Percentiles rank a stretch among this genome's conserved stretches.
These are phyloP conservation scores for peach (Prunus persica) DNA, from an alignment of 306 rosid genomes.

Conservation along the genomic window DNA sequence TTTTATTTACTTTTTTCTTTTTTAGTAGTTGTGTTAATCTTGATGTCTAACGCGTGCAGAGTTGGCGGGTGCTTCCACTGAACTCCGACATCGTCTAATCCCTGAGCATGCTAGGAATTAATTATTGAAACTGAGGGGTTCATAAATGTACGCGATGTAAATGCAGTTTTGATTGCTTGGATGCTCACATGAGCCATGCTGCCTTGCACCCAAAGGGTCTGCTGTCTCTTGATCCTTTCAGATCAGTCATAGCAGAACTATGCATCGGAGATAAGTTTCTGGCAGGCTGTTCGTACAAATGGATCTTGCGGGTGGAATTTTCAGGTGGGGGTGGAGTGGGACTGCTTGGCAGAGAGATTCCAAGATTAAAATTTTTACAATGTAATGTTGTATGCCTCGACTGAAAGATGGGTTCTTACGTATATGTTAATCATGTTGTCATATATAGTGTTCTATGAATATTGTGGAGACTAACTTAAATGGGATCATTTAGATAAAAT, in stretches of 20 bases:
- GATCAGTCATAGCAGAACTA: slow-evolving; percentile 21
- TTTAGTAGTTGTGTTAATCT: neutral
- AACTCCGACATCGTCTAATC: slow-evolving; percentile 81
- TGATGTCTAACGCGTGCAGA: slow-evolving; percentile 51
- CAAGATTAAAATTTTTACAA: slow-evolving; percentile 23
- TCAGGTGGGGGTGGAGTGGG: slow-evolving; percentile 37
- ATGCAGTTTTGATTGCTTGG: slow-evolving; percentile 48
- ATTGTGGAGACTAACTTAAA: slow-evolving; percentile 20
- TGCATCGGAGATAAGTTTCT: slow-evolving; percentile 24
- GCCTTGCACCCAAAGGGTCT: slow-evolving; percentile 28
- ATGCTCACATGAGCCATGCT: slow-evolving; percentile 39
- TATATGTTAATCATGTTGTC: slow-evolving; percentile 25
- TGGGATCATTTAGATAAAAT: slow-evolving; percentile 32
- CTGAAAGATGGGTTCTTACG: slow-evolving; percentile 32
- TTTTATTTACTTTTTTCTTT: neutral
- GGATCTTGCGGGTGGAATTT: slow-evolving; percentile 20
- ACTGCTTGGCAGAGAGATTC: slow-evolving; percentile 35
- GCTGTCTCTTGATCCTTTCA: slow-evolving; percentile 17
- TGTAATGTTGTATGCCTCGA: slow-evolving; percentile 26
- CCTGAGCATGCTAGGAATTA: slow-evolving; percentile 68
- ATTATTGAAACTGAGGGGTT: slow-evolving; percentile 6
- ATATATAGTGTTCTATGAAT: slow-evolving; percentile 29
- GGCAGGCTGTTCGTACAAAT: slow-evolving; percentile 18
- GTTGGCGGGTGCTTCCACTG: slow-evolving; percentile 68
- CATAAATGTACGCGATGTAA: slow-evolving; percentile 21